phyloP scores from a whole-genome alignment of 208 protist species.

The Leishmania major region DNA sequence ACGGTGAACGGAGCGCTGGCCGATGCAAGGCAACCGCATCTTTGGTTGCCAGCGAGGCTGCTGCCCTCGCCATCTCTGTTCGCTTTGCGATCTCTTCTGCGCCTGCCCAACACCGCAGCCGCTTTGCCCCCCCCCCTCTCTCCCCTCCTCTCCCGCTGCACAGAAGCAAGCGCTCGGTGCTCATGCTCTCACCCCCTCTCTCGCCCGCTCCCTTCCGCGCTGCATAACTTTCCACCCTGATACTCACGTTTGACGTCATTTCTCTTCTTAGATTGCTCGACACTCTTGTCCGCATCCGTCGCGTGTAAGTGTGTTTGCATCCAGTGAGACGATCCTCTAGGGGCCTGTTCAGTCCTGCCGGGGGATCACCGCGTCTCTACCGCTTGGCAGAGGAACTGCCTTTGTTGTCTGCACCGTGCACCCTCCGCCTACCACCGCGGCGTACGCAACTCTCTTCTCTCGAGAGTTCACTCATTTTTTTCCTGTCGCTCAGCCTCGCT shows the following conservation, averaged over 20 bases:
- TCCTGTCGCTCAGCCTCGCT: background rate
- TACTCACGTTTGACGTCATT: background rate
- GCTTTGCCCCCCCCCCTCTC: background rate
- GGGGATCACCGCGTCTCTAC: background rate
- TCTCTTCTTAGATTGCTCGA: background rate
- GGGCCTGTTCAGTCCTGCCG: background rate
- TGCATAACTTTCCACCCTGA: background rate
- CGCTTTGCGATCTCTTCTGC: background rate
- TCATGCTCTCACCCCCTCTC: background rate
- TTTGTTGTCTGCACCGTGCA: background rate
- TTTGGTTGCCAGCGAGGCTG: background rate
- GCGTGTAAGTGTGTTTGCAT: background rate
- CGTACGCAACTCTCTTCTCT: background rate
- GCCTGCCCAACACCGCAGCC: background rate
- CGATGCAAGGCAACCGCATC: background rate
- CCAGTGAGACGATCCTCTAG: background rate
- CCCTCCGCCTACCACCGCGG: background rate
- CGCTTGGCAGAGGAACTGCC: background rate
- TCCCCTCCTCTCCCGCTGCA: background rate
- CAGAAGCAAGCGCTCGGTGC: background rate
- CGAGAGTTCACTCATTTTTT: background rate
- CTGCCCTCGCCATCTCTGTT: background rate
- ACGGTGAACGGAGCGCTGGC: background rate
- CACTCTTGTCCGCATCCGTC: background rate
- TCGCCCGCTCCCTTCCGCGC: background rate